A percentile compares a stretch with the other conserved stretches of the same genome.
phyloP scores from a whole-genome alignment of 345 rosid genomes.

The Anastatica hierochuntica region DNA sequence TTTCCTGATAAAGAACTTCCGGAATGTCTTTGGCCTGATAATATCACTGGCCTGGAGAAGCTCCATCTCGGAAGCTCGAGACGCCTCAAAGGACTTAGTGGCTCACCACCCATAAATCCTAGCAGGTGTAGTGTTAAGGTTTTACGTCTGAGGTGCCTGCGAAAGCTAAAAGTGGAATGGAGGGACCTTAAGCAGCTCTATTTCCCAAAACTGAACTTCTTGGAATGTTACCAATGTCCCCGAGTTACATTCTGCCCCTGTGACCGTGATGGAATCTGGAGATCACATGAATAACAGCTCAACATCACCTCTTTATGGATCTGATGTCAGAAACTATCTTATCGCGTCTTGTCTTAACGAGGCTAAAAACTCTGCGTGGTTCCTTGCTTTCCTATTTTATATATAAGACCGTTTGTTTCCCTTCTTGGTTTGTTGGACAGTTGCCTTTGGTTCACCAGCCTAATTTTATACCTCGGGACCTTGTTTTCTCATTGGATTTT shows the following conservation, averaged over 20 bases:
- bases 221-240: not conserved
- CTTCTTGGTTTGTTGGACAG: too few species aligned
- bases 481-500: too few species aligned
- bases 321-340: too few species aligned
- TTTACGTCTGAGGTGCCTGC: not conserved
- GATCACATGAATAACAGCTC: not conserved
- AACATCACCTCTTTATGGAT: too few species aligned
- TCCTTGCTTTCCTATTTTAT: too few species aligned
- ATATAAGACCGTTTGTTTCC: too few species aligned
- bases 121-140: not conserved
- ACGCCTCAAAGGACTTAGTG: not conserved
- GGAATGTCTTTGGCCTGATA: constrained; percentile 5
- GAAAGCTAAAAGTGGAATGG: not conserved
- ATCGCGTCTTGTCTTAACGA: too few species aligned
- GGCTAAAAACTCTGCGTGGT: too few species aligned
- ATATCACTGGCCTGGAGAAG: not conserved
- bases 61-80: constrained; percentile 21
- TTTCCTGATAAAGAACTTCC: constrained; percentile 14
- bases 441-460: too few species aligned
- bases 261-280: not conserved
- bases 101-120: not conserved
- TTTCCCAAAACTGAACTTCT: not conserved
- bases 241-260: not conserved
- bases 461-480: too few species aligned
- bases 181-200: not conserved